Base-by-base conservation (phyloP, 768 basidiomycete genomes). In the Gelatoporia subvermispora region DNA sequence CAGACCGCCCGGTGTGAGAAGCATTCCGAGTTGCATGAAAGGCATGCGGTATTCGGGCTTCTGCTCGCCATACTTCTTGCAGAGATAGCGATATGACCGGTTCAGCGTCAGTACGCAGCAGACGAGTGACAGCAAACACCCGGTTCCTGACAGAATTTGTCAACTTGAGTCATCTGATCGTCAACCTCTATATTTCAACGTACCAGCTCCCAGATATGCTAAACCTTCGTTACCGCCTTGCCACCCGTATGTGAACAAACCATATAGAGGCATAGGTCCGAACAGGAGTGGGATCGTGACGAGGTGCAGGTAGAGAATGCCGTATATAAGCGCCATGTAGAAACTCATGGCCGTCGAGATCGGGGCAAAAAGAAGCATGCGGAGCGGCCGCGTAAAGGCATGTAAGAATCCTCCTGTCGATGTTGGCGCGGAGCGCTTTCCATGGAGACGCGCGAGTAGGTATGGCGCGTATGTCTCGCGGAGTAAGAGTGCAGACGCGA, bases 31-130 rank as follows among this genome's bases (percentile, higher is more conserved):
- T 25, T 49, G 48, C 48, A 49, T 49, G 23, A 40, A 40, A 3
- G 48, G 48, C 48, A 49, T 49, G 11, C 48, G 40, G 22, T 42
- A 49, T 18, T 49, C 48, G n/a, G 48, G 48, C 28, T 42, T 49
- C 28, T 49, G 48, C 15, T 9, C 23, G 17, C 41, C 41, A 22
- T 49, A 43, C 20, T 21, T 42, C 21, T 42, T 42, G 48, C 48
- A 49, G 16, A 49, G 39, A 10, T n/a, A n/a, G 22, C 48, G 24
- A 25, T 49, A 49, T 7, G 40, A 41, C 7, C 41, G 40, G 35
- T 49, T 49, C 23, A 49, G 41, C 8, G 41, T 41, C 10, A 49
- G 24, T 8, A 49, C n/a, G 23, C 48, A 49, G 18, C 23, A 34
- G 3, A 49, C 40, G 8, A 43, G 41, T 4, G 48, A 31, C 11